phyloP scores from a whole-genome alignment of 176 grass and related monocot species.

The Secale cereale region DNA sequence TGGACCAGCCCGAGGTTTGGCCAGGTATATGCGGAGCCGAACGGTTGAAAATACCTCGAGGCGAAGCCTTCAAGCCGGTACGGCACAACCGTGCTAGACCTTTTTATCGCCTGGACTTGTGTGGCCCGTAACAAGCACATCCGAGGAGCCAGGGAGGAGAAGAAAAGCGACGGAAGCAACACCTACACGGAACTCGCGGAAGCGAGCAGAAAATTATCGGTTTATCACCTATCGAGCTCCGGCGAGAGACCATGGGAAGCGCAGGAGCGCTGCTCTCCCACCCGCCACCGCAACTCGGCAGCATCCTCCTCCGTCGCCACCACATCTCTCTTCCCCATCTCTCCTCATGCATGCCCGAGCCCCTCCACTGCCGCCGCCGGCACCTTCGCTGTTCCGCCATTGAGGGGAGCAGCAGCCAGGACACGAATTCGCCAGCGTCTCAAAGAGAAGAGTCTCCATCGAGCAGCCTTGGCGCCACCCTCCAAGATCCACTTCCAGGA shows the following conservation, averaged over 20 bases:
- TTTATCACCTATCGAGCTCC: background rate
- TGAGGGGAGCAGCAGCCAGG: background rate
- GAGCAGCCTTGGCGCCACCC: constrained; percentile 39
- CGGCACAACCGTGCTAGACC: too few species aligned
- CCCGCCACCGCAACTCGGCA: constrained; percentile 28
- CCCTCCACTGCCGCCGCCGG: background rate
- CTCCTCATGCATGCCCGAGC: background rate
- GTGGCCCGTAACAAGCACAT: background rate
- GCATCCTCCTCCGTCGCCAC: constrained; percentile 9
- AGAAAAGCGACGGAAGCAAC: background rate
- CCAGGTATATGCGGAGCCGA: too few species aligned
- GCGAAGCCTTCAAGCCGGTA: too few species aligned
- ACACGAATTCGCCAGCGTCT: constrained; percentile 8
- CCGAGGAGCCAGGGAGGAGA: background rate
- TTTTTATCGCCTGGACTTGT: background rate
- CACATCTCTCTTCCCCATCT: background rate
- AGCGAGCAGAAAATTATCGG: background rate
- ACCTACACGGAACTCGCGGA: background rate
- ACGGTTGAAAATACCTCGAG: too few species aligned
- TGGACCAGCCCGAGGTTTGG: too few species aligned
- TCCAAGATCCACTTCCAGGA: constrained; percentile 39
- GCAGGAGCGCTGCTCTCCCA: constrained; percentile 52
- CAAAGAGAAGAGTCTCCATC: constrained; percentile 29
- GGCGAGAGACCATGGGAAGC: constrained; percentile 45
- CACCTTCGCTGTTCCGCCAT: constrained; percentile 17